phyloP scores from a whole-genome alignment of 192 early-diverging fungal species.

The Coemansia sp. region DNA sequence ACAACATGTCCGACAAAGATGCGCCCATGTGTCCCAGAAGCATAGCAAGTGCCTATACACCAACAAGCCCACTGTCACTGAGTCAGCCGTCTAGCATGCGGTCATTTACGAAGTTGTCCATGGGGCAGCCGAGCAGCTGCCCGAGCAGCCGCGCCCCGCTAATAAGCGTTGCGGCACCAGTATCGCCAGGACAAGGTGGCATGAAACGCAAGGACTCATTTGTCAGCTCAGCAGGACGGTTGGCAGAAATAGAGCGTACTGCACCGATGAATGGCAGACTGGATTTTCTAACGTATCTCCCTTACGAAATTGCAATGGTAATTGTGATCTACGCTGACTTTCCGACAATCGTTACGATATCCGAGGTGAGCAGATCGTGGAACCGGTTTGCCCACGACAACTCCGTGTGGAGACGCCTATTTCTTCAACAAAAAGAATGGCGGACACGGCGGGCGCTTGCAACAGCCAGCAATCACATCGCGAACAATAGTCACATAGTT shows the following conservation, averaged over 20 bases:
- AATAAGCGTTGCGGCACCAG: not conserved
- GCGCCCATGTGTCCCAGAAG: constrained; percentile 18
- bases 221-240: constrained; percentile 26
- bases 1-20: not conserved
- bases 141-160: constrained; percentile 7
- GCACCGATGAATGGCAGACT: constrained; percentile 13
- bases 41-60: constrained; percentile 29
- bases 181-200: constrained; percentile 2
- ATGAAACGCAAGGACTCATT: constrained; percentile 53
- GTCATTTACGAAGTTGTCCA: constrained; percentile 19
- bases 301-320: constrained; percentile 69
- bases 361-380: constrained; percentile 68
- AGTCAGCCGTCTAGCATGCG: constrained; percentile 27
- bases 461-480: constrained; percentile 11
- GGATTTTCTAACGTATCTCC: constrained; percentile 67
- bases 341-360: constrained; percentile 60
- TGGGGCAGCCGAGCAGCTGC: not conserved
- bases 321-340: constrained; percentile 66
- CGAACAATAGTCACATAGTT: not conserved
- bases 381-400: constrained; percentile 65
- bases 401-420: constrained; percentile 71
- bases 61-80: constrained; percentile 32
- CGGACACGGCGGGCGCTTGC: constrained; percentile 37
- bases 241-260: not conserved
- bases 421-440: constrained; percentile 58